A percentile compares a stretch with the other conserved stretches of the same genome.
phyloP scores from a whole-genome alignment of 2,329 filamentous ascomycete genomes.

The Cladosporium sp. region DNA sequence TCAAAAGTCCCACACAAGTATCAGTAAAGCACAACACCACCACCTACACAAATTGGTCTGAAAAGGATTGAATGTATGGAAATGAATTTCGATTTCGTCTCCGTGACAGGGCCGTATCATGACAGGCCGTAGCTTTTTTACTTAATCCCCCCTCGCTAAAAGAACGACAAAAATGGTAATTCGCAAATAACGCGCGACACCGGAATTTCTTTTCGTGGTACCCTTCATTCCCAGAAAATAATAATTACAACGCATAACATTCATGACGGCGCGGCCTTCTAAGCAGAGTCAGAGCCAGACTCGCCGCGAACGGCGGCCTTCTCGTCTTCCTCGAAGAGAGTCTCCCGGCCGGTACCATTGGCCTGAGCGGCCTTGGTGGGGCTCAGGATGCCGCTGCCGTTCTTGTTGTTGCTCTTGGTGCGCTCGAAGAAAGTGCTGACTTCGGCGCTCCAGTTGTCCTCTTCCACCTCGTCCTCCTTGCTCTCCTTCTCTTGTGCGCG shows the following conservation, averaged over 20 bases:
- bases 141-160: background rate
- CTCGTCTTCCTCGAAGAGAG: conserved; percentile 15
- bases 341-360: conserved; percentile 12
- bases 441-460: conserved; percentile 52
- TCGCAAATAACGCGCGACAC: background rate
- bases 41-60: background rate
- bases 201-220: background rate
- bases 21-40: background rate
- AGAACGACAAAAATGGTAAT: background rate
- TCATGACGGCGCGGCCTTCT: background rate
- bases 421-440: conserved; percentile 58
- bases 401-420: conserved; percentile 46
- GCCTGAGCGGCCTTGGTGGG: conserved; percentile 10
- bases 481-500: conserved; percentile 54
- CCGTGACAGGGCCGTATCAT: background rate
- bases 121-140: background rate
- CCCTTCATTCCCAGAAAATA: background rate
- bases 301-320: conserved; percentile 15
- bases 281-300: conserved; percentile 16
- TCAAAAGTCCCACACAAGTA: background rate
- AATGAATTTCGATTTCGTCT: background rate
- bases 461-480: conserved; percentile 41
- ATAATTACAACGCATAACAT: background rate
- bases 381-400: conserved; percentile 14
- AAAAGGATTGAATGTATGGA: background rate